phyloP scores from a whole-genome alignment of 2,329 filamentous ascomycete genomes.

The Lecanoromycetidae sp. region DNA sequence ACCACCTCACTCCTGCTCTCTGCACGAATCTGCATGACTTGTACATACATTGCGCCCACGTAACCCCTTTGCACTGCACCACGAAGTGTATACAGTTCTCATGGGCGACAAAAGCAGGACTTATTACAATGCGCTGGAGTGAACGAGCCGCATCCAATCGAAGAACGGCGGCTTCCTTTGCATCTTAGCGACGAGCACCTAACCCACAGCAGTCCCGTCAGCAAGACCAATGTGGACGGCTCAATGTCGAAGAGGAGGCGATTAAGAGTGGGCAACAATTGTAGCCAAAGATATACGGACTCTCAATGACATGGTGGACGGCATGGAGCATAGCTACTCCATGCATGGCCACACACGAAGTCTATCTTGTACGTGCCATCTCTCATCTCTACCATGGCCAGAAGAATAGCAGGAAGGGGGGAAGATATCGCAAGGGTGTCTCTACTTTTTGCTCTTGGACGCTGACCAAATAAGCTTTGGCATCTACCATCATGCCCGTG shows the following conservation, averaged over 20 bases:
- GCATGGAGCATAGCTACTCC: constrained; percentile 16
- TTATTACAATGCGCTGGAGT: constrained; percentile 1
- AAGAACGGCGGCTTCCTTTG: background rate
- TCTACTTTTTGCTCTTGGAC: background rate
- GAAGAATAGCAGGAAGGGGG: background rate
- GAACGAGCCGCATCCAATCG: constrained; percentile 4
- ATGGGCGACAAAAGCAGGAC: background rate
- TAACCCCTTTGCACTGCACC: background rate
- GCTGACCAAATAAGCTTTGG: constrained; percentile 16
- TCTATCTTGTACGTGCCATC: constrained; percentile 16
- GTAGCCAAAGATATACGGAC: constrained; percentile 2
- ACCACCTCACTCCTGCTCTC: constrained; percentile 6
- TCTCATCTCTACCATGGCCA: background rate
- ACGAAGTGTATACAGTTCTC: background rate
- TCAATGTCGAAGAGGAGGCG: constrained; percentile 16
- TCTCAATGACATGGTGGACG: constrained; percentile 14
- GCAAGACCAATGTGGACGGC: constrained; percentile 9
- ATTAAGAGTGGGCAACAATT: constrained; percentile 11
- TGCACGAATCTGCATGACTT: constrained; percentile 17
- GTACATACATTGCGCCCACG: constrained; percentile 16
- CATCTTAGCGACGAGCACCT: constrained; percentile 8
- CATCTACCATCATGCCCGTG: constrained; percentile 17
- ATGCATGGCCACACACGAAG: constrained; percentile 16
- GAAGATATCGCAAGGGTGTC: background rate
- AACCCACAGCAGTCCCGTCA: background rate